A percentile compares a stretch with the other conserved stretches of the same genome.
Conservation (phyloP, 2,329 filamentous ascomycete genomes). For the Paracorniculantispora psalliotae region DNA sequence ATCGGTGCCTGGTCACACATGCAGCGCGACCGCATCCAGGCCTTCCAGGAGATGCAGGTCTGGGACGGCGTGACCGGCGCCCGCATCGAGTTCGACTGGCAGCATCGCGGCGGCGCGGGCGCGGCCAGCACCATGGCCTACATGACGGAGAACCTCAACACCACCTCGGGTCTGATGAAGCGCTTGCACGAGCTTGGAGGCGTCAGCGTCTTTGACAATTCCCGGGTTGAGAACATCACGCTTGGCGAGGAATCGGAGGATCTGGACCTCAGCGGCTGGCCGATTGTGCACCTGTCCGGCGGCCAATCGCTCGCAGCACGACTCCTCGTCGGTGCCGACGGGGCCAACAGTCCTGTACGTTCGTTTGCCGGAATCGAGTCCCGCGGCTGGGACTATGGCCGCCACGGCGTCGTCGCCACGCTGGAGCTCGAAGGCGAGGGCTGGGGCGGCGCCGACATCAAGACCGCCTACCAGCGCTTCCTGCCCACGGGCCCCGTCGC, state of each 20-base stretch:
- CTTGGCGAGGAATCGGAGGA: slow-evolving; percentile 65
- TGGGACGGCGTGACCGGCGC: slow-evolving; percentile 93
- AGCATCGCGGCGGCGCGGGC: slow-evolving; percentile 31
- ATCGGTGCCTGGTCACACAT: slow-evolving; percentile 86
- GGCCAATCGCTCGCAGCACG: slow-evolving; percentile 69
- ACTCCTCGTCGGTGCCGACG: slow-evolving; percentile 87
- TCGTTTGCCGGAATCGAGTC: slow-evolving; percentile 81
- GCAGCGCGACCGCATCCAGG: slow-evolving; percentile 67
- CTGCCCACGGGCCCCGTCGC: slow-evolving; percentile 88
- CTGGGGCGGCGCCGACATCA: slow-evolving; percentile 49
- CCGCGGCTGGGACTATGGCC: slow-evolving; percentile 87
- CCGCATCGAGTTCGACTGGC: slow-evolving; percentile 83
- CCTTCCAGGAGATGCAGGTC: slow-evolving; percentile 94
- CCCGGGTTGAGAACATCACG: slow-evolving; percentile 73
- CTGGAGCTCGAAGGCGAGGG: slow-evolving; percentile 63
- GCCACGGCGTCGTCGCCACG: slow-evolving; percentile 88
- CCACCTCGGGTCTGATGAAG: slow-evolving; percentile 71
- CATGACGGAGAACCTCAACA: slow-evolving; percentile 93
- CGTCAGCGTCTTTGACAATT: slow-evolving; percentile 68
- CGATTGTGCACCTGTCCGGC: slow-evolving; percentile 68
- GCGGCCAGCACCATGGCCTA: slow-evolving; percentile 72
- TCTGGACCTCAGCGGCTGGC: slow-evolving; percentile 80
- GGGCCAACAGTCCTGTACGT: slow-evolving; percentile 89
- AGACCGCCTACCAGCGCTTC: slow-evolving; percentile 92
- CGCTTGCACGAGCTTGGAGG: slow-evolving; percentile 65